A percentile compares a stretch with the other conserved stretches of the same genome.
Conservation (phyloP, 2,329 filamentous ascomycete genomes). For the Aureobasidium sp. region DNA sequence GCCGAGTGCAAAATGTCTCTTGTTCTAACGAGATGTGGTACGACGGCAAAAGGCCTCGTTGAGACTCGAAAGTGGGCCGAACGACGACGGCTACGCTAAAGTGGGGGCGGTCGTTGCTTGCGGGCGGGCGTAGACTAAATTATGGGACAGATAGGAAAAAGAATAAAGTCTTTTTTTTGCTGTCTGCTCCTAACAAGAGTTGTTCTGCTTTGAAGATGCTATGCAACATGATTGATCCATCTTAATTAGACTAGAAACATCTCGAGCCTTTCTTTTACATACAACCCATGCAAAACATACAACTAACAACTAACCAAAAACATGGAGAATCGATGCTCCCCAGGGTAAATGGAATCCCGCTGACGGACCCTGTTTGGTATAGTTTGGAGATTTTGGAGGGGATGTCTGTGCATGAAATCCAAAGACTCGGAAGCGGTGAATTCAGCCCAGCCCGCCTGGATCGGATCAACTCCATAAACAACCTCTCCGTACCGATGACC, state of each 20-base stretch:
- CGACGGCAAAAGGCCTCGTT: background rate
- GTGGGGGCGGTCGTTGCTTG: background rate
- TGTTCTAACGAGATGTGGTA: background rate
- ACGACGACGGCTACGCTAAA: background rate
- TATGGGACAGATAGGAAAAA: slow-evolving; percentile 3
- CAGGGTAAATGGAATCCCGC: background rate
- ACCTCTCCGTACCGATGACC: background rate
- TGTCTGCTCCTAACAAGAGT: background rate
- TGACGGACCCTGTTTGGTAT: background rate
- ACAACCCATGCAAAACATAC: background rate
- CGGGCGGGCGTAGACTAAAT: slow-evolving; percentile 1
- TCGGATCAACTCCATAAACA: background rate
- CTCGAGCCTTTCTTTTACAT: background rate
- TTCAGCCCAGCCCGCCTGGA: background rate
- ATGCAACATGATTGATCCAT: background rate
- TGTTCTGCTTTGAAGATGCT: background rate
- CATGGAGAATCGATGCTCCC: background rate
- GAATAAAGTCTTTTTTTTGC: background rate
- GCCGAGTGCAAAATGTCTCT: slow-evolving; percentile 1
- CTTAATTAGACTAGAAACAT: background rate
- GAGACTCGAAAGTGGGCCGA: background rate
- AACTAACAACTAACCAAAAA: background rate
- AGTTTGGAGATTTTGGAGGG: background rate
- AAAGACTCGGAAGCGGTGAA: background rate
- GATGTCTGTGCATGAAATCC: background rate